Evolutionary conservation across 192 early-diverging fungal genomes (phyloP), one percentile per base, ranked within the genome.

Genomic region (Umbelopsis isabellina): DNA sequence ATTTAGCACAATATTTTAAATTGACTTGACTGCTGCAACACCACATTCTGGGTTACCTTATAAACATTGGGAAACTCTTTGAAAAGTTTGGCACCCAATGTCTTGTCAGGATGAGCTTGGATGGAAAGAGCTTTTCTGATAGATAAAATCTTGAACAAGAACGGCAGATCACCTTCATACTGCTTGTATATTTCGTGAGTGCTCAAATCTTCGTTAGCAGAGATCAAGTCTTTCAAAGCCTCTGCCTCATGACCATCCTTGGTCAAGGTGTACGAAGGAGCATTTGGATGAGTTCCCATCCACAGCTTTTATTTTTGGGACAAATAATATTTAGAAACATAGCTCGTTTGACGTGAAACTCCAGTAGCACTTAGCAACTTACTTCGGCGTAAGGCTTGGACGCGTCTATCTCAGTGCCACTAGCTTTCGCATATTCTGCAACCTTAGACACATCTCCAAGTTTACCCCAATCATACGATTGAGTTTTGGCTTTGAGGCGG

Each of bases 241-340:
- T 74, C 79, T 5, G 75, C 65, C 27, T 72, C 53, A 35, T 79
- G 67, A 33, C 84, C 69, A 1, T 78, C 83, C 48, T 83, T 20
- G 10, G 70, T 80, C 52, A 75, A 72, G 23, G 89, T 58, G 25
- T 66, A 69, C 4, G 93, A 94, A 2, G 96, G 95, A 2, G 87
- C 96, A 78, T 91, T 97, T 3, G 95, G 91, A 74, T 99, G 97
- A 10, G 97, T 99, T 23, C 96, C 96, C 97, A 98, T 97, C 95
- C 95, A 97, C 20, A 99, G 87, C 93, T 41, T 89, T 73, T 23
- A 46, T 30, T 89, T 73, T 23, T 41, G 37, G 30, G 23, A 35
- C 46, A 55, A 61, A 76, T 11, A 46, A 45, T 70, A 52, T 3
- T 37, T 18, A 35, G 9, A 7, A 35, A 12, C 21, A 61, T 61